These are phyloP conservation scores for Onygenales sp. DNA, from an alignment of 2,329 filamentous ascomycete species.

Conservation along the genomic window DNA sequence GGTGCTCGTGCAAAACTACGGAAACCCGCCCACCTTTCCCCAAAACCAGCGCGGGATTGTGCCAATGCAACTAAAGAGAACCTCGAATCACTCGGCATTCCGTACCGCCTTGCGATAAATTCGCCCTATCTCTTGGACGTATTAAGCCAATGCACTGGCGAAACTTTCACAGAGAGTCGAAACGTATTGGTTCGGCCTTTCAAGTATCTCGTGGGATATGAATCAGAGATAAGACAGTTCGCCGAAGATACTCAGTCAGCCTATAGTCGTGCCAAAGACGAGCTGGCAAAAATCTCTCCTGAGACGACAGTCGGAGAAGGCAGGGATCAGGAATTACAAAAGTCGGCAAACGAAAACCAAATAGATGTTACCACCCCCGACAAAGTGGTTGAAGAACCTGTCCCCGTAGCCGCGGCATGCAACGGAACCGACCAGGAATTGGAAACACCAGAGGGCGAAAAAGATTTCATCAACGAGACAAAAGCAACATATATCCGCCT, in stretches of 20 bases:
- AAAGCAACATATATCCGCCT: background rate
- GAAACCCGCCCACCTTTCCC: background rate
- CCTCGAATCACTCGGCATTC: background rate
- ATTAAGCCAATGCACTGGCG: background rate
- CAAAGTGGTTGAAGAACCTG: too few species aligned
- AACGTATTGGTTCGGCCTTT: background rate
- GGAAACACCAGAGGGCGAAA: too few species aligned
- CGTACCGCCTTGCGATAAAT: background rate
- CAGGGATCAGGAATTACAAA: background rate
- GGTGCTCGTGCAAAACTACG: background rate
- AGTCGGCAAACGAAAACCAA: background rate
- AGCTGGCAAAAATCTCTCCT: background rate
- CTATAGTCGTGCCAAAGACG: background rate
- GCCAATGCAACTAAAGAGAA: background rate
- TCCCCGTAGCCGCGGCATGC: too few species aligned
- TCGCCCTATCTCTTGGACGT: background rate
- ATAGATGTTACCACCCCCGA: background rate
- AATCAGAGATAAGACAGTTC: background rate
- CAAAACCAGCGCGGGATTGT: background rate
- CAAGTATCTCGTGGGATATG: background rate
- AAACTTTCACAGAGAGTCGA: background rate
- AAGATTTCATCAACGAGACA: background rate
- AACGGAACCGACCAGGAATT: too few species aligned
- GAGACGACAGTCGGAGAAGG: background rate
- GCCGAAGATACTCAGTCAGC: background rate